phyloP scores from a whole-genome alignment of 2,329 filamentous ascomycete species.

The Colletotrichum godetiae region DNA sequence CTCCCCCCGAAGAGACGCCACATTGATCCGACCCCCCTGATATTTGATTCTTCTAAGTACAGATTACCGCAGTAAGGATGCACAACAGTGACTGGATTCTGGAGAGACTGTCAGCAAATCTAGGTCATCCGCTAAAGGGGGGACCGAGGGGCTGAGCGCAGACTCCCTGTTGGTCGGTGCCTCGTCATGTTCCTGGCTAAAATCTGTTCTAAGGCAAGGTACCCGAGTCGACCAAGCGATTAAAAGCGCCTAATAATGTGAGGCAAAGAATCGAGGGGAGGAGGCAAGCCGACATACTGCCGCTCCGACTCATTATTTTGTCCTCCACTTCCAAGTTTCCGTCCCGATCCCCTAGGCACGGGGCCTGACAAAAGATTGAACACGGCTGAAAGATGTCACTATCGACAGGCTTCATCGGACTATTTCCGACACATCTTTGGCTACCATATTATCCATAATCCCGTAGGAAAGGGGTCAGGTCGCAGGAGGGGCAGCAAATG shows the following conservation, averaged over 20 bases:
- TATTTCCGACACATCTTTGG: conserved; percentile 18
- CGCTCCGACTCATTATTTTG: background rate
- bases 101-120: background rate
- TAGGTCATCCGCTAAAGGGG: conserved; percentile 1
- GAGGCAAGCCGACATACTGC: conserved; percentile 13
- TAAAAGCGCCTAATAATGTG: conserved; percentile 11
- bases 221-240: conserved; percentile 15
- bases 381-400: background rate
- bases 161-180: conserved; percentile 21
- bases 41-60: background rate
- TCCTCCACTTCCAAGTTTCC: background rate
- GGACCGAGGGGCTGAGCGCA: conserved; percentile 24
- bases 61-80: background rate
- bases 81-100: background rate
- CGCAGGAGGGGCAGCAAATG: background rate
- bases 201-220: conserved; percentile 27
- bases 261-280: background rate
- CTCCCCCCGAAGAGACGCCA: conserved; percentile 14
- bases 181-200: conserved; percentile 2
- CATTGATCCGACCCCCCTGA: conserved; percentile 3
- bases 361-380: conserved; percentile 3
- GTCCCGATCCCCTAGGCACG: background rate
- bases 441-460: background rate
- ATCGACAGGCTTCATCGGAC: conserved; percentile 14
- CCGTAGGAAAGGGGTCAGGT: background rate